Base-by-base conservation (phyloP, 2,329 filamentous ascomycete genomes). In the Coleophoma eucalyptorum region DNA sequence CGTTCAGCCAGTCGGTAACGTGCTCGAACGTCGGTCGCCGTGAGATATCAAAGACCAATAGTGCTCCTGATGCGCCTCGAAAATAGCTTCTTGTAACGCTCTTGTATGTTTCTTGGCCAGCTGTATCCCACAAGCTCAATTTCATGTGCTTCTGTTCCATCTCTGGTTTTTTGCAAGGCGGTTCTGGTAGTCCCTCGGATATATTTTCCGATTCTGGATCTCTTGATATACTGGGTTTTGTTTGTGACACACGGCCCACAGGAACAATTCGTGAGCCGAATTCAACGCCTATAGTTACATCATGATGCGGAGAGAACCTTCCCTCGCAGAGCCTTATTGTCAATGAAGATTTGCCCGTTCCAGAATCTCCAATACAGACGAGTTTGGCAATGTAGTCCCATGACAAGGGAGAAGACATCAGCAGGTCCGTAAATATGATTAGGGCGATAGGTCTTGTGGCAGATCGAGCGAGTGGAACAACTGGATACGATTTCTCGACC, bases 381-480 rank as follows among this genome's bases (percentile, higher is more conserved):
- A 99, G 89, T 74, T 99, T 99, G 70, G 93, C 92, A 68, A 97
- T 99, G 77, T 95, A 97, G 76, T 97, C 91, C 93, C 93, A 97
- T 71, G 90, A 87, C 65, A 85, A 80, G 35, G 42, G 19, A 57
- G 77, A 69, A 21, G 74, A 78, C 80, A 84, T 84, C 67, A 48
- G 53, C 37, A 21, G 16, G 50, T 19, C 26, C 2, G 32, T 18
- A 19, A 31, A n/a, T 20, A 46, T n/a, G 16, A 16, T 32, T 33
- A 32, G 12, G 42, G 18, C 37, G 41, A 32, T 49, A 16, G 33
- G 44, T 42, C 40, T 18, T 21, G 15, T 20, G 40, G 21, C 40
- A 42, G 40, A 20, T 11, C 12, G 20, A 20, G 42, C 42, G 31
- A 44, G 42, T 20, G 18, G 40, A 19, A n/a, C 16, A 6, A 16